phyloP scores from a whole-genome alignment of 179 eudicot genomes.

The Nepenthes alata region DNA sequence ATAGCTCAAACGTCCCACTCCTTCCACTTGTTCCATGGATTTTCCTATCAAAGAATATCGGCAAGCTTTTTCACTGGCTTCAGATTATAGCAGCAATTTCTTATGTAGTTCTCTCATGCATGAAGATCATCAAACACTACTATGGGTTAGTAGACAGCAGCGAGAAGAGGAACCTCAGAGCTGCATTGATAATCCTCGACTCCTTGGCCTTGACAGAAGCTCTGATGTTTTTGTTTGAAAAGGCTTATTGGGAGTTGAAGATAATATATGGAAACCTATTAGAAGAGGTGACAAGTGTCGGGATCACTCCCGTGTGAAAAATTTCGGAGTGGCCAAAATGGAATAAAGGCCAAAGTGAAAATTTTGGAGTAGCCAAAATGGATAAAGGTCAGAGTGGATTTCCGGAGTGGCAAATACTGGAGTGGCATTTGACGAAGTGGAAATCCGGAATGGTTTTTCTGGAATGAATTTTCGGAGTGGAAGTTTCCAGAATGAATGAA shows the following conservation, averaged over 20 bases:
- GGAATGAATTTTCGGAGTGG: too few species aligned
- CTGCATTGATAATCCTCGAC: conserved; percentile 50
- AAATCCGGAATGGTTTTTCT: too few species aligned
- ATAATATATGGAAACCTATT: conserved; percentile 34
- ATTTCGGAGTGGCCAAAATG: too few species aligned
- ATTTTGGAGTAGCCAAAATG: too few species aligned
- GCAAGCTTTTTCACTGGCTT: conserved; percentile 58
- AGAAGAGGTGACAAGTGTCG: conserved; percentile 32
- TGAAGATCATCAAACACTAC: conserved; percentile 46
- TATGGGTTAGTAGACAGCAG: conserved; percentile 32
- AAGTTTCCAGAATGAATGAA: too few species aligned
- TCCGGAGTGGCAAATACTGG: too few species aligned
- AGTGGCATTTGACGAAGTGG: too few species aligned
- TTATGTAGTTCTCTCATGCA: conserved; percentile 51
- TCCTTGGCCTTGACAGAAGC: conserved; percentile 87
- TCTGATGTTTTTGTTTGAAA: conserved; percentile 63
- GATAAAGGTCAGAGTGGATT: too few species aligned
- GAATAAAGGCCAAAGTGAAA: too few species aligned
- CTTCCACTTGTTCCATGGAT: conserved; percentile 50
- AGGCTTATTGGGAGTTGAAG: conserved; percentile 70
- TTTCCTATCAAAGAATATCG: conserved; percentile 50
- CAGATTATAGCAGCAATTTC: conserved; percentile 59
- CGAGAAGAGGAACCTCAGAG: conserved; percentile 51
- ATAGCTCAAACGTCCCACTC: conserved; percentile 55
- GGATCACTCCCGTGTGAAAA: too few species aligned